phyloP scores from a whole-genome alignment of 345 rosid species.

The Pistacia atlantica region DNA sequence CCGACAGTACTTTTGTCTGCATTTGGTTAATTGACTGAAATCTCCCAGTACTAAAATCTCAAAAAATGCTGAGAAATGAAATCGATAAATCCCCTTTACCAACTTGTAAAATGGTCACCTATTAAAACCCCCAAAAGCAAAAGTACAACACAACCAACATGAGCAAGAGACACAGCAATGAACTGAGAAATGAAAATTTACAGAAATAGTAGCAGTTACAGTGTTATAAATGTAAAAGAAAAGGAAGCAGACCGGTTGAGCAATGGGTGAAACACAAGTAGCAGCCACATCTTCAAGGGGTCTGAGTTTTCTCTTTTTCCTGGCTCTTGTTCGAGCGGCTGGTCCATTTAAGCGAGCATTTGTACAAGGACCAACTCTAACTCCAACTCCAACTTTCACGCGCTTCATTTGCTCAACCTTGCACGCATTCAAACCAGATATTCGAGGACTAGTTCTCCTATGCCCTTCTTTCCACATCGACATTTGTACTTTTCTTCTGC shows the following conservation, averaged over 20 bases:
- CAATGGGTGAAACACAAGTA: conserved; percentile 23
- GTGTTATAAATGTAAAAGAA: not conserved
- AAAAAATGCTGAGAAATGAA: conserved; percentile 11
- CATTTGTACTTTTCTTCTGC: conserved; percentile 35
- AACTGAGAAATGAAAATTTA: not conserved
- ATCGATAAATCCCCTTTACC: no score
- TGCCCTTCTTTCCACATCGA: conserved; percentile 48
- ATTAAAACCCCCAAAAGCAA: not conserved
- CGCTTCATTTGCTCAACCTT: conserved; percentile 34
- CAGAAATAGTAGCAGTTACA: not conserved
- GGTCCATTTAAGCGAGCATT: conserved; percentile 29
- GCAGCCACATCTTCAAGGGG: conserved; percentile 45
- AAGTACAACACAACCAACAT: conserved; percentile 1
- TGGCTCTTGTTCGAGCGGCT: conserved; percentile 30
- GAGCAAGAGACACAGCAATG: not conserved
- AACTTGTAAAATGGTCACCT: not conserved
- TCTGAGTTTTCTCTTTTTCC: conserved; percentile 45
- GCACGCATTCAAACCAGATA: conserved; percentile 41
- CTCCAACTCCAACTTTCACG: conserved; percentile 7
- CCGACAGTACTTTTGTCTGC: conserved; percentile 9
- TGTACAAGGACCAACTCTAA: conserved; percentile 9
- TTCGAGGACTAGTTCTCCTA: conserved; percentile 54
- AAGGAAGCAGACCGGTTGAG: conserved; percentile 28
- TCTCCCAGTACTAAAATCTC: not conserved
- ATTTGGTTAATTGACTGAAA: conserved; percentile 15